phyloP scores from a whole-genome alignment of 1,284 basidiomycete species.

The Lentinula novae-zelandiae region DNA sequence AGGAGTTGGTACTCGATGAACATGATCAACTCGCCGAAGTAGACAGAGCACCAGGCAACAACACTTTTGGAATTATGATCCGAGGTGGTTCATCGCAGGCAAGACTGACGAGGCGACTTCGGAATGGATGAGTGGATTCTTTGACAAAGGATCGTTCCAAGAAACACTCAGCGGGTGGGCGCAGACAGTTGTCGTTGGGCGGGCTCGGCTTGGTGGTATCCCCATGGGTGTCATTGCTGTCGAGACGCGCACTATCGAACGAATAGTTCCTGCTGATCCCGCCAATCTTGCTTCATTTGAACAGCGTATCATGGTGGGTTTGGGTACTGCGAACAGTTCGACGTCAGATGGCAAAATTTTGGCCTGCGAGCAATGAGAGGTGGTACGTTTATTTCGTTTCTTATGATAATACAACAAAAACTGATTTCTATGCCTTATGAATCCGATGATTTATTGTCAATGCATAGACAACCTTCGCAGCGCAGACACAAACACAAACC shows the following conservation, averaged over 20 bases:
- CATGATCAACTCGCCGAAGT: constrained; percentile 89
- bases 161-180: constrained; percentile 97
- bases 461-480: too few species aligned
- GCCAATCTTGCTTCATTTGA: constrained; percentile 98
- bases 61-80: constrained; percentile 98
- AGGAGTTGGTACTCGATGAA: constrained; percentile 94
- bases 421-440: too few species aligned
- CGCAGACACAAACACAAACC: too few species aligned
- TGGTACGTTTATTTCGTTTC: too few species aligned
- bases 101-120: constrained; percentile 81
- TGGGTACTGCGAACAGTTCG: constrained; percentile 37
- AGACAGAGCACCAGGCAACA: constrained; percentile 89
- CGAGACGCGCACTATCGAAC: constrained; percentile 96
- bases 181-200: constrained; percentile 96
- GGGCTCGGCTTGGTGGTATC: constrained; percentile 94
- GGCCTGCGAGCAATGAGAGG: neutral
- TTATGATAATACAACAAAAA: too few species aligned
- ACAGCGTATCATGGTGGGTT: constrained; percentile 87
- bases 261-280: constrained; percentile 97
- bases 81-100: constrained; percentile 96
- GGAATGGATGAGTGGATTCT: constrained; percentile 86
- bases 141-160: constrained; percentile 96
- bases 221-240: constrained; percentile 98
- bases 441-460: too few species aligned
- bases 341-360: constrained; percentile 11